Conservation (phyloP, 2,329 filamentous ascomycete species). For the Macrophomina phaseolina region DNA sequence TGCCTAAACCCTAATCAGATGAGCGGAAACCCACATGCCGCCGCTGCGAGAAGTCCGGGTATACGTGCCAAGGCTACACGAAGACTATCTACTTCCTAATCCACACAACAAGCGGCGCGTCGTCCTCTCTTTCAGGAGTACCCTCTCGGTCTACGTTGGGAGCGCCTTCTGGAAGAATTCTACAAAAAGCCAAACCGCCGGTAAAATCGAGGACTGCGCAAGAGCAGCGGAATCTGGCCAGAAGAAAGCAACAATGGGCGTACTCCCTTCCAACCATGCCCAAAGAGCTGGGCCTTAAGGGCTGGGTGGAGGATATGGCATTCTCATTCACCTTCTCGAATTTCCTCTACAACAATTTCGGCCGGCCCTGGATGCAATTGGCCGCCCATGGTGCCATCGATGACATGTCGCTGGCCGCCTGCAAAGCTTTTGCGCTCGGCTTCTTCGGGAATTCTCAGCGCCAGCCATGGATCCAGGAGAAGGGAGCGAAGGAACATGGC, state of each 20-base stretch:
- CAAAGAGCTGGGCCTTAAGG: conserved; percentile 27
- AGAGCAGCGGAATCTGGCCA: neutral
- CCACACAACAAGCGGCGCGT: conserved; percentile 8
- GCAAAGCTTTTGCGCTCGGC: conserved; percentile 28
- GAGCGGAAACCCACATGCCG: conserved; percentile 31
- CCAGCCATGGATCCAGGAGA: conserved; percentile 29
- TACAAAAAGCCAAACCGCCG: no score
- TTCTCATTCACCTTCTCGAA: conserved; percentile 30
- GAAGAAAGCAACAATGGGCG: conserved; percentile 12
- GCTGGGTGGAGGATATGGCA: conserved; percentile 30
- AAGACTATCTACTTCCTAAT: conserved; percentile 30
- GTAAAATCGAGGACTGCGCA: no score
- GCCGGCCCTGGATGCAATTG: conserved; percentile 29
- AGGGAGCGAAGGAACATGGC: conserved; percentile 28
- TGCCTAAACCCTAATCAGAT: conserved; percentile 16
- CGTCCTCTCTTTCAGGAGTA: neutral
- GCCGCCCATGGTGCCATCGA: conserved; percentile 29
- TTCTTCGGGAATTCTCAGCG: conserved; percentile 29
- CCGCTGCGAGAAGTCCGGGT: conserved; percentile 30
- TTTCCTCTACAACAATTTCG: conserved; percentile 31
- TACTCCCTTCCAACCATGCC: conserved; percentile 24
- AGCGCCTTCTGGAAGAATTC: neutral
- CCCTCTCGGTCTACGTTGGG: neutral
- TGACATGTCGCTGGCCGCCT: conserved; percentile 24
- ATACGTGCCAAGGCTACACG: conserved; percentile 30